These are phyloP conservation scores for Alternaria alternata DNA, from an alignment of 2,329 filamentous ascomycete genomes.

Conservation along the genomic window DNA sequence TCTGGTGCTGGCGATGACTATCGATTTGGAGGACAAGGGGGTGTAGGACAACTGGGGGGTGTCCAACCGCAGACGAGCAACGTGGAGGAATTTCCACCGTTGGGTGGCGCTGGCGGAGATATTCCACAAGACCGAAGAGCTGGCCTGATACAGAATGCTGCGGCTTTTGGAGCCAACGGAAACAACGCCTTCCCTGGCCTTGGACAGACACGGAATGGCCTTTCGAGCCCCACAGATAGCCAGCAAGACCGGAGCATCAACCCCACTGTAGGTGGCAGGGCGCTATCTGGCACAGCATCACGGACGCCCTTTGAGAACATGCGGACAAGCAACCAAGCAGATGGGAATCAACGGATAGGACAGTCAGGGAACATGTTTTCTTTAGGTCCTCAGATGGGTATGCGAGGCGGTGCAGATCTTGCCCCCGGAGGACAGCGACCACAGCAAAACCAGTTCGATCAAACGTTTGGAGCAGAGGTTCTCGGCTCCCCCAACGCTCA, in stretches of 20 bases:
- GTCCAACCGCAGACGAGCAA: slow-evolving; percentile 64
- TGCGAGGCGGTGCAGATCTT: slow-evolving; percentile 30
- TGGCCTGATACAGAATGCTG: slow-evolving; percentile 61
- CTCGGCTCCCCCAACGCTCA: slow-evolving; percentile 45
- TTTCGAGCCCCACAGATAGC: slow-evolving; percentile 50
- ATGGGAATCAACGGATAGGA: slow-evolving; percentile 41
- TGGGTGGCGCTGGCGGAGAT: slow-evolving; percentile 63
- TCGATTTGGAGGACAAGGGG: slow-evolving; percentile 64
- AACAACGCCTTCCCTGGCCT: slow-evolving; percentile 53
- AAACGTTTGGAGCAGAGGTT: slow-evolving; percentile 40
- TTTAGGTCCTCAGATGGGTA: slow-evolving; percentile 38
- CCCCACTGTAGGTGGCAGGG: slow-evolving; percentile 41
- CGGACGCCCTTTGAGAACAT: slow-evolving; percentile 45
- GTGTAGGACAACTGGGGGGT: slow-evolving; percentile 60
- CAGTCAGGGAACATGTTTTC: slow-evolving; percentile 44
- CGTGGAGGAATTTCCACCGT: slow-evolving; percentile 68
- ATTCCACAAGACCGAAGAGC: slow-evolving; percentile 59
- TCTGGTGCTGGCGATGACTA: slow-evolving; percentile 63
- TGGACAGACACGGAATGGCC: slow-evolving; percentile 55
- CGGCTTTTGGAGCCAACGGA: slow-evolving; percentile 51
- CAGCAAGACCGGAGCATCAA: slow-evolving; percentile 46
- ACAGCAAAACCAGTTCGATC: slow-evolving; percentile 45
- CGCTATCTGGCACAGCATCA: slow-evolving; percentile 36
- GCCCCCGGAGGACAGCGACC: slow-evolving; percentile 39
- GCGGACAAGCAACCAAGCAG: slow-evolving; percentile 44